A percentile compares a stretch with the other conserved stretches of the same genome.
phyloP scores from a whole-genome alignment of 805 yeast species.

The Lipomyces anomalus region DNA sequence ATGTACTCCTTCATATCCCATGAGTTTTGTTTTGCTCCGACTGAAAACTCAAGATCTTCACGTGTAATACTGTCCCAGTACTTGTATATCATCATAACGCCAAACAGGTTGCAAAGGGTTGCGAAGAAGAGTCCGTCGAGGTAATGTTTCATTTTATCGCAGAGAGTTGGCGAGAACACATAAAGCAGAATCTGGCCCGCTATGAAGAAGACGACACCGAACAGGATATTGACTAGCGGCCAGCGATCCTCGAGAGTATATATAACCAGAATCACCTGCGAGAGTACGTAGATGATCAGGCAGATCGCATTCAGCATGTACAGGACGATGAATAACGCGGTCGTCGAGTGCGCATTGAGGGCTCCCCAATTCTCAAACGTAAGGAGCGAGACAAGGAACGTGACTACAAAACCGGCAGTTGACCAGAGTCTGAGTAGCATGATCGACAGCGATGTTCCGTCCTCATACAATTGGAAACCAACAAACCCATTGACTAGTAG shows the following conservation, averaged over 20 bases:
- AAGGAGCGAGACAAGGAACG: conserved; percentile 61
- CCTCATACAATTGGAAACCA: conserved; percentile 92
- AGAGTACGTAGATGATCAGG: conserved; percentile 53
- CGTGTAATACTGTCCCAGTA: conserved; percentile 94
- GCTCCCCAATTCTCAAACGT: conserved; percentile 64
- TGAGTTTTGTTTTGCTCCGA: conserved; percentile 45
- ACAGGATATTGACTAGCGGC: conserved; percentile 79
- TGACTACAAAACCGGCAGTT: conserved; percentile 52
- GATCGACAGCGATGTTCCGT: conserved; percentile 70
- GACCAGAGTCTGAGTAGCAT: conserved; percentile 49
- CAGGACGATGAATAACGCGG: conserved; percentile 62
- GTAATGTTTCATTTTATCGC: conserved; percentile 73
- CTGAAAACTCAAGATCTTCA: conserved; percentile 90
- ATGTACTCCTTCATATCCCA: conserved; percentile 20
- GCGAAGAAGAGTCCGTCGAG: conserved; percentile 87
- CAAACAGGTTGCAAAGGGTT: conserved; percentile 68
- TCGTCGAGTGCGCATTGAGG: conserved; percentile 47
- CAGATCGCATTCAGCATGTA: conserved; percentile 69
- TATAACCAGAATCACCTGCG: conserved; percentile 63
- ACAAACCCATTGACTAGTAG: conserved; percentile 68
- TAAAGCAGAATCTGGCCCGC: conserved; percentile 76
- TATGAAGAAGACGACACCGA: conserved; percentile 68
- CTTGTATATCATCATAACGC: conserved; percentile 92
- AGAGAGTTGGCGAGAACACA: conserved; percentile 59
- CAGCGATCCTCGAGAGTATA: conserved; percentile 70